Base-by-base conservation (phyloP, 176 grass and related monocot species). In the Pontederia paniculata region DNA sequence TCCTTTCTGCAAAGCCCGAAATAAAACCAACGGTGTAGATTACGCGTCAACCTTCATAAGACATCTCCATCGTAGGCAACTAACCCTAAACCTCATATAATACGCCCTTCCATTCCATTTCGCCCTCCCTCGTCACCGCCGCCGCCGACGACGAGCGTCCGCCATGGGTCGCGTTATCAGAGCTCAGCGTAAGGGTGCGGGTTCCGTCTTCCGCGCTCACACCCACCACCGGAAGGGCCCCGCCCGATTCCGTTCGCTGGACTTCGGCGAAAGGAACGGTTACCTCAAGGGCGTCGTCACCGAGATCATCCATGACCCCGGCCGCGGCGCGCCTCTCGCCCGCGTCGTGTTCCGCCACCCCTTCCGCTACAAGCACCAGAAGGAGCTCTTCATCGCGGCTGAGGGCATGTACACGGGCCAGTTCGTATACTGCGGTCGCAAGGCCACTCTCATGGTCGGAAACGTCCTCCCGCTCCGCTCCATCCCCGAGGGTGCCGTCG, bases 401-500 rank as follows among this genome's bases (percentile, higher is more conserved):
- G 60, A 63, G 60, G 60, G 60, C 17, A 63, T 48, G 43, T 63
- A 63, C 60, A 63, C 60, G 17, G 60, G 60, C 3, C 60, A 63
- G 43, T 63, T 63, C 18, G 44, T 63, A 4, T 63, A 63, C 18
- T 95, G 89, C 76, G 89, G 89, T 1, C 89, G 89, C 81, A 83
- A 83, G 49, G 89, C 89, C 12, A 74, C 68, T 0, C 84, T 95
- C 57, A 76, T 77, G 73, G 80, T 95, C 53, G 89, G 89, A 12
- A 95, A 95, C 69, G 89, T 89, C 2, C 84, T 94, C 1, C 88
- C 88, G 2, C 23, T 94, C 14, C 77, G 88, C 18, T 75, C 74
- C 19, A 77, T 95, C 12, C 89, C 89, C 2, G 89, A 95, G 72
- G 89, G 89, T 2, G 89, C 78, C 4, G 89, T 95, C 21, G 76